phyloP scores from a whole-genome alignment of 371 early-diverging fungal species.

The Syncephalastrum racemosum region DNA sequence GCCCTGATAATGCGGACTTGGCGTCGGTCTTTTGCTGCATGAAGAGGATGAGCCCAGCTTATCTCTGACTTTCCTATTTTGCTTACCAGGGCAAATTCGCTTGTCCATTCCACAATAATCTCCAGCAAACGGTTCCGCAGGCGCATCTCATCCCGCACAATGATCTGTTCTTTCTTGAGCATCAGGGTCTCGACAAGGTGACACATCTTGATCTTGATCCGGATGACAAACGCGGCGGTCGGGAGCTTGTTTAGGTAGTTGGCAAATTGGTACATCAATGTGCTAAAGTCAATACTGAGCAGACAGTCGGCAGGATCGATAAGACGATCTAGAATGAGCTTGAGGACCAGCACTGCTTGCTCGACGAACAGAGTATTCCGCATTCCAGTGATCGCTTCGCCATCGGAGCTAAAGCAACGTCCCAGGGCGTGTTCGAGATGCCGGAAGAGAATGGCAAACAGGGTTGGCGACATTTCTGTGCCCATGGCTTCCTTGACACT shows the following conservation, averaged over 20 bases:
- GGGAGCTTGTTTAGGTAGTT: slow-evolving; percentile 76
- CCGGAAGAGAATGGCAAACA: slow-evolving; percentile 77
- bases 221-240: slow-evolving; percentile 55
- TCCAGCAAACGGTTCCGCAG: slow-evolving; percentile 81
- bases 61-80: neutral
- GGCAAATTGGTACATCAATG: slow-evolving; percentile 70
- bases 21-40: slow-evolving; percentile 21
- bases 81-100: slow-evolving; percentile 64
- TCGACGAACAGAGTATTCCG: slow-evolving; percentile 85
- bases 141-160: slow-evolving; percentile 78
- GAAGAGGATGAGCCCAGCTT: neutral
- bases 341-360: slow-evolving; percentile 81
- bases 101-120: slow-evolving; percentile 83
- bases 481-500: slow-evolving; percentile 87
- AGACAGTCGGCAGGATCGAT: slow-evolving; percentile 64
- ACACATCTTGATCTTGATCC: slow-evolving; percentile 86
- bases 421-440: slow-evolving; percentile 69
- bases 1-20: slow-evolving; percentile 3
- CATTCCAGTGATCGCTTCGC: slow-evolving; percentile 71
- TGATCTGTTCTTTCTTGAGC: slow-evolving; percentile 76
- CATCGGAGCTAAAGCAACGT: slow-evolving; percentile 68
- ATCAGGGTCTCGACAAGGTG: slow-evolving; percentile 79
- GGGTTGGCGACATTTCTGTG: slow-evolving; percentile 74
- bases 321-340: slow-evolving; percentile 79
- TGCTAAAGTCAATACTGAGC: slow-evolving; percentile 82